Percentiles rank a stretch among this genome's conserved stretches.
These are phyloP conservation scores for Kodamaea fungicola DNA, from an alignment of 1,139 yeast genomes.

Conservation along the genomic window DNA sequence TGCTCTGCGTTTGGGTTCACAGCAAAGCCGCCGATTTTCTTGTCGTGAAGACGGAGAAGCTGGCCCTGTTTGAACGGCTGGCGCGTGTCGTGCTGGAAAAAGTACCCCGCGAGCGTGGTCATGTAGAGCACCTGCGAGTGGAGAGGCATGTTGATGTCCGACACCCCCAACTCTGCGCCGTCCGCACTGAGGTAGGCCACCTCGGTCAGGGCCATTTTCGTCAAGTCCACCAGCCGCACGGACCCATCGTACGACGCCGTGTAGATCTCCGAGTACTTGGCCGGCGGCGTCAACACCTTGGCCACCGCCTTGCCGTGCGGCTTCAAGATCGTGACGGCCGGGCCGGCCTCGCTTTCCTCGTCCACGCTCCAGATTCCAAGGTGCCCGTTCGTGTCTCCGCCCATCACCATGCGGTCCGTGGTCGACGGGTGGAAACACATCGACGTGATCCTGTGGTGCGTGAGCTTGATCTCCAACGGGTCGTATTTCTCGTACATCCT, in stretches of 20 bases:
- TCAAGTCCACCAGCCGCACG: conserved; percentile 66
- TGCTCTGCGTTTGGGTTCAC: conserved; percentile 60
- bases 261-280: conserved; percentile 51
- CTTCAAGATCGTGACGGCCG: conserved; percentile 56
- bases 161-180: conserved; percentile 47
- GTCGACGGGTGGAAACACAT: conserved; percentile 73
- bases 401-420: conserved; percentile 62
- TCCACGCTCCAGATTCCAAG: conserved; percentile 89
- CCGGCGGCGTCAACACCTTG: conserved; percentile 52
- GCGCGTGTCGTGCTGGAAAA: conserved; percentile 68
- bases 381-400: conserved; percentile 84
- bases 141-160: conserved; percentile 58
- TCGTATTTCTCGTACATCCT: conserved; percentile 53
- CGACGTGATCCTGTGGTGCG: conserved; percentile 70
- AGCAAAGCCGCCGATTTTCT: conserved; percentile 85
- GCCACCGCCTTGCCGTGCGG: conserved; percentile 78
- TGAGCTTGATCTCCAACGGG: conserved; percentile 69
- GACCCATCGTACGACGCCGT: conserved; percentile 88
- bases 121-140: conserved; percentile 55
- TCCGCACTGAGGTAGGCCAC: conserved; percentile 50
- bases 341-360: conserved; percentile 31
- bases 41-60: conserved; percentile 68
- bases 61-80: conserved; percentile 28
- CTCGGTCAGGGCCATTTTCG: conserved; percentile 57
- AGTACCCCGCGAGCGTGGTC: conserved; percentile 77